Percentiles rank a stretch among this genome's conserved stretches.
Conservation (phyloP, 257 asterid species). For the Solanum chiquidenum region DNA sequence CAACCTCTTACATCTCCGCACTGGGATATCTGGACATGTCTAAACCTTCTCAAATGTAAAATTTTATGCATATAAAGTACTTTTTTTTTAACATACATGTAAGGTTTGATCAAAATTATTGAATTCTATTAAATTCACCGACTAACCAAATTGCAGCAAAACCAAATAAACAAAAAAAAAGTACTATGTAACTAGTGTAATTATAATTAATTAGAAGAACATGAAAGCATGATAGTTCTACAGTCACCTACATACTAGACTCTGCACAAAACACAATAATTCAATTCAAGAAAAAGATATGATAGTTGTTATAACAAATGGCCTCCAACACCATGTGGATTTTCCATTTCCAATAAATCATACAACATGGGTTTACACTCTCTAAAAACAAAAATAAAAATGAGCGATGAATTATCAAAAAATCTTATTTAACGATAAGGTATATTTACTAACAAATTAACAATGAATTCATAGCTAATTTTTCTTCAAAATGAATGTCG, state of each 20-base stretch:
- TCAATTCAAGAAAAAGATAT: constrained; percentile 23
- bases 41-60: no score
- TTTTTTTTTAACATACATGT: no score
- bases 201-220: constrained; percentile 9
- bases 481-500: neutral
- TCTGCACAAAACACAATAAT: constrained; percentile 27
- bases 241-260: constrained; percentile 18
- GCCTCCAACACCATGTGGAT: constrained; percentile 52
- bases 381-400: neutral
- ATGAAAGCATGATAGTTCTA: constrained; percentile 32
- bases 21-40: no score
- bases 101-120: neutral
- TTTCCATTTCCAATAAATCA: constrained; percentile 1
- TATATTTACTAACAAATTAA: neutral
- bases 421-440: neutral
- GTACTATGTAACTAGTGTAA: neutral
- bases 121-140: neutral
- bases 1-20: no score
- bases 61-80: no score
- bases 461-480: neutral
- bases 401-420: neutral
- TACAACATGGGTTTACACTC: neutral
- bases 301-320: constrained; percentile 19
- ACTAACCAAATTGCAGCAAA: neutral
- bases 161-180: neutral